Percentiles rank a stretch among this genome's conserved stretches.
Conservation (phyloP, 257 asterid species). For the Nicotiana benthamiana region DNA sequence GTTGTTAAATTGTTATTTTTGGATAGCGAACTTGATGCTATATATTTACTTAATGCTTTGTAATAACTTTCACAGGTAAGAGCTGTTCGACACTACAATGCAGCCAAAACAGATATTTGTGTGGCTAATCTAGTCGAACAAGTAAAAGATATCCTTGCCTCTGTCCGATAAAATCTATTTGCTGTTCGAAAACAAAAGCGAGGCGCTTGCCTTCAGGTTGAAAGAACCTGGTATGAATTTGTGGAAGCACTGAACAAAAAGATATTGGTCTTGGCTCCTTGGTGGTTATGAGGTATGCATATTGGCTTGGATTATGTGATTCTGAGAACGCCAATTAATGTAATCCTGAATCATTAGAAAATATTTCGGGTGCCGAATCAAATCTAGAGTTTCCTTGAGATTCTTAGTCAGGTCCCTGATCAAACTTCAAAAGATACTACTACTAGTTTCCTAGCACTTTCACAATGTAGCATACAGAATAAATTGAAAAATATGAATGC, state of each 20-base stretch:
- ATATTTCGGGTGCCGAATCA: not conserved
- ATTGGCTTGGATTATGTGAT: not conserved
- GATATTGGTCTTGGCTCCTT: slow-evolving; percentile 84
- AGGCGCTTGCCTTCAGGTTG: slow-evolving; percentile 66
- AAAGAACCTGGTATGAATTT: slow-evolving; percentile 72
- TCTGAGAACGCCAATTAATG: not conserved
- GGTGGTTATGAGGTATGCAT: slow-evolving; percentile 83
- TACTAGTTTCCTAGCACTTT: not conserved
- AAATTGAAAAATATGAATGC: not conserved
- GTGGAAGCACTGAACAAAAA: slow-evolving; percentile 57
- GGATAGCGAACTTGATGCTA: not conserved
- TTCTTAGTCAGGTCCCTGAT: not conserved
- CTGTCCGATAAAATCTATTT: slow-evolving; percentile 56
- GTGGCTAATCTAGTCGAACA: slow-evolving; percentile 45
- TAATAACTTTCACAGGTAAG: slow-evolving; percentile 40
- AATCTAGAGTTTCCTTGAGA: not conserved
- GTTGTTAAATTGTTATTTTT: not conserved
- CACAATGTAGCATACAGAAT: not conserved
- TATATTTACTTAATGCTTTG: not conserved
- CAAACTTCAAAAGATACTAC: not conserved
- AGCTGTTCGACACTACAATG: slow-evolving; percentile 64
- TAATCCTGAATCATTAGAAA: not conserved
- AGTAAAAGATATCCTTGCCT: slow-evolving; percentile 43
- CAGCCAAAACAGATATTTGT: slow-evolving; percentile 59
- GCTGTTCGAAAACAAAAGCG: slow-evolving; percentile 59